Percentiles rank a stretch among this genome's conserved stretches.
These are phyloP conservation scores for Xylaria multiplex DNA, from an alignment of 2,329 filamentous ascomycete species.

Conservation along the genomic window DNA sequence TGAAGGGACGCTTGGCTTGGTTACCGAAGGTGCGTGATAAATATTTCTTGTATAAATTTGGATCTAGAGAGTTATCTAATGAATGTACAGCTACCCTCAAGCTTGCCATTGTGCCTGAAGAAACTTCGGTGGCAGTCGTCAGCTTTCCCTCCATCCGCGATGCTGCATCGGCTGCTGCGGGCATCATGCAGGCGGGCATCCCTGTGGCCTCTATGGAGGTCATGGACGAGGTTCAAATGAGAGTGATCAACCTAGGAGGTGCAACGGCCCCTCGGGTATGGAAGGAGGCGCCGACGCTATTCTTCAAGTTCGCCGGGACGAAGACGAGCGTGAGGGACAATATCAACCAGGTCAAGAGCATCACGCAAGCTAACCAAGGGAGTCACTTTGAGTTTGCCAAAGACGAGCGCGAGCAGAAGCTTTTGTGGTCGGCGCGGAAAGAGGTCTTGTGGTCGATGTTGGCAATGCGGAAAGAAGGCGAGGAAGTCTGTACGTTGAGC, in stretches of 20 bases:
- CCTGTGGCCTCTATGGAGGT: conserved; percentile 83
- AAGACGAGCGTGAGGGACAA: conserved; percentile 82
- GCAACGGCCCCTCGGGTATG: conserved; percentile 74
- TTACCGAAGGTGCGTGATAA: conserved; percentile 70
- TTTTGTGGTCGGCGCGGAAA: conserved; percentile 83
- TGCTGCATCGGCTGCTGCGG: conserved; percentile 77
- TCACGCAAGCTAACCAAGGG: conserved; percentile 72
- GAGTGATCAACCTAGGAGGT: conserved; percentile 79
- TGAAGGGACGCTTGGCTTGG: conserved; percentile 82
- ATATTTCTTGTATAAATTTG: not conserved
- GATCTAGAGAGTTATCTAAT: conserved; percentile 16
- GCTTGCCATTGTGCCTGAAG: conserved; percentile 78
- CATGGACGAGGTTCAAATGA: conserved; percentile 91
- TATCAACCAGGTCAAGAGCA: conserved; percentile 72
- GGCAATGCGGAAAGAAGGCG: conserved; percentile 70
- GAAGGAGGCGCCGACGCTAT: conserved; percentile 80
- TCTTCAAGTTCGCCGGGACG: conserved; percentile 88
- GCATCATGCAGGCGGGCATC: conserved; percentile 78
- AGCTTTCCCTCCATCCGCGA: conserved; percentile 81
- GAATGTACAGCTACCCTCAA: conserved; percentile 73
- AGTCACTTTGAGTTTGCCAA: conserved; percentile 80
- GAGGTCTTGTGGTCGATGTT: conserved; percentile 88
- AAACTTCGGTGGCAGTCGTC: conserved; percentile 81
- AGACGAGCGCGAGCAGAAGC: conserved; percentile 74
- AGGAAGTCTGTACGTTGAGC: conserved; percentile 73